Evolutionary conservation across 1,284 basidiomycete species (phyloP), one percentile per base, ranked within the genome.

Genomic region (Heterobasidion occidentale): DNA sequence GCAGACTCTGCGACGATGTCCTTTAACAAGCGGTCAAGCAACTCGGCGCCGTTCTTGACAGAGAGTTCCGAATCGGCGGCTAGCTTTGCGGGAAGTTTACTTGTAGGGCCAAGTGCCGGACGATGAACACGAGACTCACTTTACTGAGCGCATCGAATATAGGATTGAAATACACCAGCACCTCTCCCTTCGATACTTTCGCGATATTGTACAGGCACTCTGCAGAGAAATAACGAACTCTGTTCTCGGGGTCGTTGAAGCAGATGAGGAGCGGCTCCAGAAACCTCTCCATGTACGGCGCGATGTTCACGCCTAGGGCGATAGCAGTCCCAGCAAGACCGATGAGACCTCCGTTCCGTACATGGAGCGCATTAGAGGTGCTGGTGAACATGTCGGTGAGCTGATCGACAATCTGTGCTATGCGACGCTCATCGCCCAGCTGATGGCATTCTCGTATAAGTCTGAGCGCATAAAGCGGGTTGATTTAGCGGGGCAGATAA

Each of bases 131-230:
- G 54, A 45, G 20, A 66, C 81, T 60, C 64, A 94, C 94, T 79
- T 97, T 98, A 78, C 92, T 94, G 59, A 99, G 79, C 1, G 93
- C 90, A 71, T 99, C 97, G 65, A 99, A 99, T 57, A 98, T 93
- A 58, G 96, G 92, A 68, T 99, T 99, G 74, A 99, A 99, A 70
- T 96, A 98, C 19, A 98, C 86, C 59, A 99, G 75, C 46, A 98
- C 90, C 72, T 98, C 96, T 42, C 96, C 96, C 69, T 98, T 98
- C 56, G 94, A 97, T 7, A 98, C 95, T 73, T 99, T 98, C 38
- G 91, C 90, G 57, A 99, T 97, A 74, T 99, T 99, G 77, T 99
- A 99, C 65, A 99, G 77, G 68, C 93, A 95, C 70, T 99, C 96
- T 58, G 94, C 96, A 7, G 96, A 96, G 76, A 95, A 97, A 72